Conservation (phyloP, 208 protist genomes). For the Leishmania turanica region DNA sequence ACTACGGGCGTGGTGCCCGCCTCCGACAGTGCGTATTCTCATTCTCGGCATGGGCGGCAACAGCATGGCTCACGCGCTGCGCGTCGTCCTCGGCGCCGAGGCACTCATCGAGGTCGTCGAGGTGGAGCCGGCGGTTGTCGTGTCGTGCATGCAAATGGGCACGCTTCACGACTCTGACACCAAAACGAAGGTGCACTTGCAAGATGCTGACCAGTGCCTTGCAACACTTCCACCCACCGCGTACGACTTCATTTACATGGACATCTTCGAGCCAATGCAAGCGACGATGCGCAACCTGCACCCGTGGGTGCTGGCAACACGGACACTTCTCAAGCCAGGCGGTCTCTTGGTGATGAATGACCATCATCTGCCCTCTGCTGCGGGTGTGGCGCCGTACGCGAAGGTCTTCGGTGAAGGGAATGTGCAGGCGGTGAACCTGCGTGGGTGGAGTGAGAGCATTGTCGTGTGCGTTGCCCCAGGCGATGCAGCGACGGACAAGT, state of each 20-base stretch:
- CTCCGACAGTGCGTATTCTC: slow-evolving; percentile 35
- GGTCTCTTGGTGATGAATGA: slow-evolving; percentile 80
- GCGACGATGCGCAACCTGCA: slow-evolving; percentile 67
- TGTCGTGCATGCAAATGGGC: slow-evolving; percentile 40
- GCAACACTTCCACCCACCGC: background rate
- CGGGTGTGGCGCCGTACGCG: slow-evolving; percentile 37
- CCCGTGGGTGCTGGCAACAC: slow-evolving; percentile 28
- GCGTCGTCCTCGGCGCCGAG: slow-evolving; percentile 44
- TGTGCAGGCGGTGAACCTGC: slow-evolving; percentile 75
- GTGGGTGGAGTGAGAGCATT: slow-evolving; percentile 79
- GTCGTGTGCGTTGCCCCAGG: slow-evolving; percentile 54
- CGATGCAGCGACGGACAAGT: slow-evolving; percentile 19
- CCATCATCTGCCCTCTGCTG: slow-evolving; percentile 53
- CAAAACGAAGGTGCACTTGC: slow-evolving; percentile 47
- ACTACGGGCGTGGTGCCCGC: slow-evolving; percentile 30
- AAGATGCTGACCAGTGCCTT: slow-evolving; percentile 29
- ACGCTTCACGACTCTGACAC: slow-evolving; percentile 37
- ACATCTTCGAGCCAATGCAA: slow-evolving; percentile 73
- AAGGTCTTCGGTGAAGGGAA: slow-evolving; percentile 55
- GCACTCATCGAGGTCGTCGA: slow-evolving; percentile 66
- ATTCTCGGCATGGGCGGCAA: slow-evolving; percentile 86
- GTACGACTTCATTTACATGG: slow-evolving; percentile 77
- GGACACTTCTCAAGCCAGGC: slow-evolving; percentile 35
- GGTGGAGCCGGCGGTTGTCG: slow-evolving; percentile 67
- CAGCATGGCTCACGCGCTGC: slow-evolving; percentile 72